Evolutionary conservation across 352 stramenopile species (phyloP).

Genomic region (Phytopythium boreale): DNA sequence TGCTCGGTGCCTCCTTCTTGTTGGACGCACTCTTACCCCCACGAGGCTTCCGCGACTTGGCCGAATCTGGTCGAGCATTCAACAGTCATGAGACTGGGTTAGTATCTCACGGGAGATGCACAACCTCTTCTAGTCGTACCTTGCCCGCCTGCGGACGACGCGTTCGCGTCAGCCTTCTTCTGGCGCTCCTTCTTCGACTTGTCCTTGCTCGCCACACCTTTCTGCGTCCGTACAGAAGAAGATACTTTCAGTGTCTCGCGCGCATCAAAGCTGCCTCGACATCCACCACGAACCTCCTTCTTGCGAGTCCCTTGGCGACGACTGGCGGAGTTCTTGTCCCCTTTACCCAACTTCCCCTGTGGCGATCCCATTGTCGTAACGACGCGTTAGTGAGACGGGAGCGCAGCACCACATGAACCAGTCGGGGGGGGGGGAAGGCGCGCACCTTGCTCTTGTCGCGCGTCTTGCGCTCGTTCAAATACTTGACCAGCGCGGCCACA

Average conservation of each 20-base stretch:
- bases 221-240: neutral
- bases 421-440: neutral
- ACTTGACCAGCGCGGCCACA: constrained; percentile 74
- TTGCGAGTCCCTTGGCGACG: constrained; percentile 36
- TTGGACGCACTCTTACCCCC: constrained; percentile 14
- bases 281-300: constrained; percentile 31
- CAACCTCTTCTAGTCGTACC: neutral
- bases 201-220: constrained; percentile 19
- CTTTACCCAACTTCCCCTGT: constrained; percentile 35
- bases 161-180: constrained; percentile 24
- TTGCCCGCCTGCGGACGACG: neutral
- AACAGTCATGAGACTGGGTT: neutral
- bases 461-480: constrained; percentile 72
- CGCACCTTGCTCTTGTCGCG: constrained; percentile 69
- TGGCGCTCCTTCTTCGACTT: constrained; percentile 39
- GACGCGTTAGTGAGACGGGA: constrained; percentile 1
- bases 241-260: no score
- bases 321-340: constrained; percentile 27
- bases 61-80: constrained; percentile 15
- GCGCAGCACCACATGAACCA: neutral
- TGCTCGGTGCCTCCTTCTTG: constrained; percentile 27
- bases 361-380: neutral
- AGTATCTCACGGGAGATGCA: neutral
- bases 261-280: neutral
- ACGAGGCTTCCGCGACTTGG: constrained; percentile 45